Evolutionary conservation across 2,329 filamentous ascomycete species (phyloP).

Genomic region (Chaetomiaceae sp.): DNA sequence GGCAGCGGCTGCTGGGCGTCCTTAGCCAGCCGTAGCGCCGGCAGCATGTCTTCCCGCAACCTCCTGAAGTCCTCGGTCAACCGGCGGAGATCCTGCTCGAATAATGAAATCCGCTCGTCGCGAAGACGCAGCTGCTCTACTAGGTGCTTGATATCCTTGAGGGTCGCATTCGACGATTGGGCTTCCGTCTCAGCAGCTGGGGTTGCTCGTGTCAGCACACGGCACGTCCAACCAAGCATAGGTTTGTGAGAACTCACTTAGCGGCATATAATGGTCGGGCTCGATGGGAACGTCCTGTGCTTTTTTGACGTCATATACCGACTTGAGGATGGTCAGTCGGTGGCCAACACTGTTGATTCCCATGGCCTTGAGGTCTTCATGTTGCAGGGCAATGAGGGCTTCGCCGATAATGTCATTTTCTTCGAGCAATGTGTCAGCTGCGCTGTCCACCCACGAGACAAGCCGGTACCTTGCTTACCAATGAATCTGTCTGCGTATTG

Average conservation of each 20-base stretch:
- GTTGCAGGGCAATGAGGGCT: constrained; percentile 79
- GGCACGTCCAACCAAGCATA: not conserved
- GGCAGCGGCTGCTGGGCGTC: constrained; percentile 87
- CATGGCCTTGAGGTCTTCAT: constrained; percentile 94
- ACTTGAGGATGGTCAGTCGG: constrained; percentile 89
- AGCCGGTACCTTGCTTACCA: constrained; percentile 52
- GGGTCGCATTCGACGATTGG: constrained; percentile 79
- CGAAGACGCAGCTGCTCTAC: constrained; percentile 85
- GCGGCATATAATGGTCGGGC: constrained; percentile 86
- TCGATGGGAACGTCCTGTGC: constrained; percentile 89
- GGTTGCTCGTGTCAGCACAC: constrained; percentile 17
- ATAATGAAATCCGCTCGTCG: constrained; percentile 80
- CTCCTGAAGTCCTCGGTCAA: constrained; percentile 85
- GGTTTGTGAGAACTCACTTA: constrained; percentile 62
- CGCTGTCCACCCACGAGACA: not conserved
- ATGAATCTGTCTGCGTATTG: constrained; percentile 82
- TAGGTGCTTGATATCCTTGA: constrained; percentile 88
- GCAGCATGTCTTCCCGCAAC: constrained; percentile 85
- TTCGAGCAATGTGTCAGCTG: constrained; percentile 34
- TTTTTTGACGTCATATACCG: constrained; percentile 93
- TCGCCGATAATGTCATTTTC: constrained; percentile 95
- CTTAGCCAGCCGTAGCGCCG: constrained; percentile 84
- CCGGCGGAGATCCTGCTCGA: constrained; percentile 78
- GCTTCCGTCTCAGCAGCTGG: constrained; percentile 84
- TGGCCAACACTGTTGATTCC: constrained; percentile 90